Conservation (phyloP, 768 basidiomycete species). For the Hydnomerulius pinastri region DNA sequence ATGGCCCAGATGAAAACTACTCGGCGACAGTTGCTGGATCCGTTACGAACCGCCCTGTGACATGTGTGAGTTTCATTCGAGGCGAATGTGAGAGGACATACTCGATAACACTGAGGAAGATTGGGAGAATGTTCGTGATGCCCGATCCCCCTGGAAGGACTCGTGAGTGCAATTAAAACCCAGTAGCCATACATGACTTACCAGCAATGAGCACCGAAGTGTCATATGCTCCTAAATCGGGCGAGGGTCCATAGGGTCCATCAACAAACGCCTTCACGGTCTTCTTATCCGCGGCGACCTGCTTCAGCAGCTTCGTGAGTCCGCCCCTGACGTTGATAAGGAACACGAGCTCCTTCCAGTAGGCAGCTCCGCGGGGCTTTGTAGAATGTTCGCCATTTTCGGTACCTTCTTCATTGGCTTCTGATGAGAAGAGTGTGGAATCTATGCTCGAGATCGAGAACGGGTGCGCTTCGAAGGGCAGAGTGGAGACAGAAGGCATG, state of each 20-base stretch:
- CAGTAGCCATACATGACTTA: constrained; percentile 12
- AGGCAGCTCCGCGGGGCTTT: no score
- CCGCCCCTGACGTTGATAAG: constrained; percentile 57
- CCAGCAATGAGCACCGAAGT: constrained; percentile 52
- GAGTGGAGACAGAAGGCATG: constrained; percentile 43
- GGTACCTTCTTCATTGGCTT: background rate
- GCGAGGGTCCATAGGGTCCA: constrained; percentile 52
- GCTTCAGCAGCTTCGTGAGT: constrained; percentile 50
- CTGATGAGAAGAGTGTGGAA: constrained; percentile 13
- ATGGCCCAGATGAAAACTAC: constrained; percentile 47
- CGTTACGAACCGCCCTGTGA: constrained; percentile 11
- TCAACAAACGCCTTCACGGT: constrained; percentile 53
- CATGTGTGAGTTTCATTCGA: background rate
- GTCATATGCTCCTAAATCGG: constrained; percentile 39
- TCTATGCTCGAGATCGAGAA: constrained; percentile 55
- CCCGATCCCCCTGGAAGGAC: constrained; percentile 47
- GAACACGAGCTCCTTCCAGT: constrained; percentile 48
- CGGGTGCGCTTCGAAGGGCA: constrained; percentile 54
- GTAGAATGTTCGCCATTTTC: no score
- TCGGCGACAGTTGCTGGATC: constrained; percentile 29
- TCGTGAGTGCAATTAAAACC: background rate
- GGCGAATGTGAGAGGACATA: constrained; percentile 18
- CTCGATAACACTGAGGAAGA: constrained; percentile 46
- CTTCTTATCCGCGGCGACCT: constrained; percentile 30
- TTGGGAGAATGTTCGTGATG: constrained; percentile 47